Base-by-base conservation (phyloP, 1,139 yeast species). In the Pichia cactophila region DNA sequence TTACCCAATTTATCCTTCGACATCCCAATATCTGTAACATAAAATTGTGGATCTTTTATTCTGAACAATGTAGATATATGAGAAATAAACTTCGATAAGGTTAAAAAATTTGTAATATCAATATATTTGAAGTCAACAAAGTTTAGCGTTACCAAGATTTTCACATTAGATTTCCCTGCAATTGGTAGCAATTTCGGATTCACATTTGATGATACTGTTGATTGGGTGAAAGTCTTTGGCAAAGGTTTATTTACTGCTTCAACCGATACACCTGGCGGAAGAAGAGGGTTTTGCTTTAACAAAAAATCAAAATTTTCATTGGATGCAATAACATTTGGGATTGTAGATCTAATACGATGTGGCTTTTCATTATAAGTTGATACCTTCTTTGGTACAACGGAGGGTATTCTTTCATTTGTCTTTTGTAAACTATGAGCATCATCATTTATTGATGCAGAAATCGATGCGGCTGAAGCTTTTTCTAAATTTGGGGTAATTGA, bases 71-170 rank as follows among this genome's bases (percentile, higher is more conserved):
- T 41, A 17, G 46, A 31, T 17, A 49, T 33, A 9, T 31, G 14
- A 4, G 40, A 12, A 0, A 36, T 26, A n/a, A 54, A 49, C 14
- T 33, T 46, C 10, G 46, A 23, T 10, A 50, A 23, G 3, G 46
- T 37, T 9, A 12, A n/a, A 7, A 48, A 14, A 37, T 31, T 44
- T 1, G 46, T 31, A 20, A 49, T 23, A 35, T 52, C 53, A 16
- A 54, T 16, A 9, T 48, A 28, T 36, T 48, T 52, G 43, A 47
- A 54, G 26, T 51, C 55, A 11, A 48, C 42, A 29, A 49, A 51
- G 49, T 54, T 53, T 5, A 41, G 20, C 17, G 57, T 61, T 8
- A 51, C 45, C 17, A 54, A n/a, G 3, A 54, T 48, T 26, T 41
- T 41, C 8, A 20, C 33, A 12, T 17, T 20, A 11, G 26, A 12